A percentile compares a stretch with the other conserved stretches of the same genome.
These are phyloP conservation scores for Zarea fungicola DNA, from an alignment of 2,329 filamentous ascomycete genomes.

Conservation along the genomic window DNA sequence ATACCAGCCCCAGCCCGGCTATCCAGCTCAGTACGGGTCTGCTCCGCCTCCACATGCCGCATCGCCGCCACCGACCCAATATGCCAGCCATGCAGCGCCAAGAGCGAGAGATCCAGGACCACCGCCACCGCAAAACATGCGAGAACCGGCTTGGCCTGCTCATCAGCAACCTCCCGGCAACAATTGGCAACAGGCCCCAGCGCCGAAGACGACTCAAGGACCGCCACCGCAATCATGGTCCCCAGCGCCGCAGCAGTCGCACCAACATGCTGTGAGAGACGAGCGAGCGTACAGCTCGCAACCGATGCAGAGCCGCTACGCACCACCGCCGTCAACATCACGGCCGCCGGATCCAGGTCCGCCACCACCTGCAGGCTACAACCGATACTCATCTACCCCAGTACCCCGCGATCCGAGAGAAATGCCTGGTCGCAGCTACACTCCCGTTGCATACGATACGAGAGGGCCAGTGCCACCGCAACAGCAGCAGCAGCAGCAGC, in stretches of 20 bases:
- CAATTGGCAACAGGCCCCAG: slow-evolving; percentile 26
- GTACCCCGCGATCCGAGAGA: slow-evolving; percentile 38
- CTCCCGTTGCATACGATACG: slow-evolving; percentile 38
- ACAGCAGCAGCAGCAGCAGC: not conserved
- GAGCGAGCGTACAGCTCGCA: slow-evolving; percentile 32
- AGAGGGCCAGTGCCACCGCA: slow-evolving; percentile 32
- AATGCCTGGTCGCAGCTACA: slow-evolving; percentile 40
- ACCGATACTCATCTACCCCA: slow-evolving; percentile 40
- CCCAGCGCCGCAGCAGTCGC: slow-evolving; percentile 26
- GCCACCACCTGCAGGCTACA: slow-evolving; percentile 34
- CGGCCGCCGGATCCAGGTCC: slow-evolving; percentile 38
- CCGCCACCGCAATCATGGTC: slow-evolving; percentile 32
- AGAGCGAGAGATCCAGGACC: slow-evolving; percentile 13
- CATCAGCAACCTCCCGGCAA: slow-evolving; percentile 15
- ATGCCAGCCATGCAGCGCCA: slow-evolving; percentile 39
- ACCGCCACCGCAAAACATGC: slow-evolving; percentile 14
- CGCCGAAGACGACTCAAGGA: slow-evolving; percentile 28
- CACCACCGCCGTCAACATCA: slow-evolving; percentile 28
- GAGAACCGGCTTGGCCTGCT: slow-evolving; percentile 13
- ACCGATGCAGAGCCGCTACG: slow-evolving; percentile 32
- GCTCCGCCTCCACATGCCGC: slow-evolving; percentile 35
- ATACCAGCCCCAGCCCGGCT: slow-evolving; percentile 41
- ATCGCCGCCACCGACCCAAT: slow-evolving; percentile 54
- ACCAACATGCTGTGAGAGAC: slow-evolving; percentile 31
- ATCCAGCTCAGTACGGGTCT: slow-evolving; percentile 34